These are phyloP conservation scores for Microdochium bolleyi DNA, from an alignment of 2,329 filamentous ascomycete species.

Conservation along the genomic window DNA sequence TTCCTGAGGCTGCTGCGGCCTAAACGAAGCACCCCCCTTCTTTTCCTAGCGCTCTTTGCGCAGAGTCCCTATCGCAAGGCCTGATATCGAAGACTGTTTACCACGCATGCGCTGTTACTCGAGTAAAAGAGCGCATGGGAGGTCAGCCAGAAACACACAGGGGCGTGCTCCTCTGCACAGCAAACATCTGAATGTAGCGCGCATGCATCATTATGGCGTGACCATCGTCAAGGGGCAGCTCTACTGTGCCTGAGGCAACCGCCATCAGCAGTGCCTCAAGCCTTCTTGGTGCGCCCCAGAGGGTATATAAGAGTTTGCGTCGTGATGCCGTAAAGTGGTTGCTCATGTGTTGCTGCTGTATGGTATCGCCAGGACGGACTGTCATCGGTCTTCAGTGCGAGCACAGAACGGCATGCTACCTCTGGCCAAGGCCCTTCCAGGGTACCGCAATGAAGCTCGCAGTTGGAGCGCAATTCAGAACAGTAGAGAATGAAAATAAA, in stretches of 20 bases:
- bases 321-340: conserved; percentile 26
- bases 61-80: no score
- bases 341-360: conserved; percentile 24
- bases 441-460: no score
- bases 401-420: background rate
- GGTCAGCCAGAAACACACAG: no score
- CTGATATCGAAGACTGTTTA: no score
- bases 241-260: conserved; percentile 8
- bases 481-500: no score
- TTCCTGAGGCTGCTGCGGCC: no score
- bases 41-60: no score
- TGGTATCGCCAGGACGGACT: conserved; percentile 24
- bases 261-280: conserved; percentile 8
- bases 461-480: no score
- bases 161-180: background rate
- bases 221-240: conserved; percentile 23
- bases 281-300: conserved; percentile 14
- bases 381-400: conserved; percentile 5
- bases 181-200: conserved; percentile 15
- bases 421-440: no score
- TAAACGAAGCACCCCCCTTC: no score
- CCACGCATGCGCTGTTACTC: no score
- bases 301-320: conserved; percentile 22
- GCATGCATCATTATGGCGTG: conserved; percentile 28
- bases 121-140: no score